phyloP scores from a whole-genome alignment of 2,329 filamentous ascomycete genomes.

The Cladobotryum mycophilum region DNA sequence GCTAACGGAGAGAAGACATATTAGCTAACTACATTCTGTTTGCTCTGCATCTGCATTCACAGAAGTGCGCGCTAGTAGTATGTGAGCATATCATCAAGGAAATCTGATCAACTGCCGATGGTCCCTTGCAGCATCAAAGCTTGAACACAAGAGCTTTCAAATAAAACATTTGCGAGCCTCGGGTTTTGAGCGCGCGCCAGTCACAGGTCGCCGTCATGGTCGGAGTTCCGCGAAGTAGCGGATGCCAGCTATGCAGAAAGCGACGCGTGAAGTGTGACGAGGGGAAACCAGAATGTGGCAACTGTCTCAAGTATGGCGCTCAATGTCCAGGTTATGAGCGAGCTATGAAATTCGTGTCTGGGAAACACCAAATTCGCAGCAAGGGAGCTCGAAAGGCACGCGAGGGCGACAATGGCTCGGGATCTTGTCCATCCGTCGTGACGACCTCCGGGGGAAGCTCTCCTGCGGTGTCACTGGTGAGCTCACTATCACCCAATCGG shows the following conservation, averaged over 20 bases:
- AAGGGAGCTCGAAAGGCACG: slow-evolving; percentile 15
- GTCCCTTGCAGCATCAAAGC: neutral
- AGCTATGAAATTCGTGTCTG: slow-evolving; percentile 33
- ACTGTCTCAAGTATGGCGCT: slow-evolving; percentile 33
- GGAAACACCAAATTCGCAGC: slow-evolving; percentile 33
- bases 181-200: neutral
- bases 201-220: slow-evolving; percentile 24
- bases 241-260: slow-evolving; percentile 35
- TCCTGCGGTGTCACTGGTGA: slow-evolving; percentile 9
- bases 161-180: no score
- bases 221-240: slow-evolving; percentile 32
- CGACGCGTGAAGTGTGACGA: slow-evolving; percentile 42
- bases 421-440: slow-evolving; percentile 17
- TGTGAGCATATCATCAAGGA: no score
- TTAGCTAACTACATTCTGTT: no score
- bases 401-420: slow-evolving; percentile 11
- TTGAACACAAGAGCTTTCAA: neutral
- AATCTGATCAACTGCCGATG: no score
- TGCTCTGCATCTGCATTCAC: no score
- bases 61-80: no score
- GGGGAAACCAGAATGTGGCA: slow-evolving; percentile 32
- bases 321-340: slow-evolving; percentile 35
- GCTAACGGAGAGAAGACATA: no score
- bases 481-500: slow-evolving; percentile 17
- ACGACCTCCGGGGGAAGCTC: neutral